Evolutionary conservation across 2,329 filamentous ascomycete species (phyloP).

Genomic region (Sclerotiophoma versabilis): DNA sequence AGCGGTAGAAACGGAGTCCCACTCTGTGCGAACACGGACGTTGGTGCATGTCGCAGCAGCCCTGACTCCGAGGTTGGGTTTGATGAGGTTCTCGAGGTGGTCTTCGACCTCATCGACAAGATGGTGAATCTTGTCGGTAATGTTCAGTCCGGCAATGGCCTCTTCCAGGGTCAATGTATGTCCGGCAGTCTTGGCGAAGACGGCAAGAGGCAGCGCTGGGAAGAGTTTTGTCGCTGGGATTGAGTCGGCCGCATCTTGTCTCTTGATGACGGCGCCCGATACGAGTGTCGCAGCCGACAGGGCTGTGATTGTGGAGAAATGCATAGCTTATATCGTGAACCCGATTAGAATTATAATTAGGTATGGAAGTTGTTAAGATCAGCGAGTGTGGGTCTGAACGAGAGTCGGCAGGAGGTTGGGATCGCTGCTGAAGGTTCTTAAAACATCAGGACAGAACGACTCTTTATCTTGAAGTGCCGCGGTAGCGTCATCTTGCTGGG

Average conservation of each 20-base stretch:
- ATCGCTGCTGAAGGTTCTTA: slow-evolving; percentile 15
- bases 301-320: slow-evolving; percentile 12
- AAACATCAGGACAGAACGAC: slow-evolving; percentile 9
- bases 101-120: neutral
- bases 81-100: neutral
- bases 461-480: slow-evolving; percentile 11
- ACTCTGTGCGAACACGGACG: slow-evolving; percentile 40
- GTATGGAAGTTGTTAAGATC: neutral
- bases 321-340: slow-evolving; percentile 5
- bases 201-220: slow-evolving; percentile 10
- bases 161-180: slow-evolving; percentile 16
- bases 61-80: neutral
- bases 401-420: slow-evolving; percentile 13
- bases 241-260: slow-evolving; percentile 4
- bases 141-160: slow-evolving; percentile 13
- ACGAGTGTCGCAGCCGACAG: slow-evolving; percentile 14
- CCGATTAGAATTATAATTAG: slow-evolving; percentile 12
- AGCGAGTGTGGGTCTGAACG: slow-evolving; percentile 14
- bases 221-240: slow-evolving; percentile 6
- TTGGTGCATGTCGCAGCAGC: slow-evolving; percentile 29
- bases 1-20: slow-evolving; percentile 34
- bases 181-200: slow-evolving; percentile 9
- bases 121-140: slow-evolving; percentile 11
- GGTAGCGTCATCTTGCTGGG: slow-evolving; percentile 1
- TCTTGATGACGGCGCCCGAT: slow-evolving; percentile 12